These are phyloP conservation scores for Calocera cornea DNA, from an alignment of 768 basidiomycete genomes.

Conservation along the genomic window DNA sequence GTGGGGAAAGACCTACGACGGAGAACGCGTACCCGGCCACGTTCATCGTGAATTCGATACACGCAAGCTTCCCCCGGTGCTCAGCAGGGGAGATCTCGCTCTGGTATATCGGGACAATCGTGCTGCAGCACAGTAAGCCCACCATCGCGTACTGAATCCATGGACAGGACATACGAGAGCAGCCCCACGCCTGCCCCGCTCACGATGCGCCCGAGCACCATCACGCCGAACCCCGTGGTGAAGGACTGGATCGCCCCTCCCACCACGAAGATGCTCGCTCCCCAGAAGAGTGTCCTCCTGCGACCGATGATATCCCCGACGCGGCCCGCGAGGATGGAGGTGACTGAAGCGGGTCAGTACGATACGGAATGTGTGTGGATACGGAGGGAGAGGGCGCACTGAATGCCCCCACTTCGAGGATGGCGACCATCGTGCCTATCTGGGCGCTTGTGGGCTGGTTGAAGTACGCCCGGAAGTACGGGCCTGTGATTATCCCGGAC, in stretches of 20 bases:
- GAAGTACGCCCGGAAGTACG: conserved; percentile 72
- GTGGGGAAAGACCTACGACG: conserved; percentile 43
- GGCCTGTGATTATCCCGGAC: conserved; percentile 83
- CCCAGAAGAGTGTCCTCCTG: conserved; percentile 67
- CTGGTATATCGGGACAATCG: conserved; percentile 91
- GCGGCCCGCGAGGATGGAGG: conserved; percentile 77
- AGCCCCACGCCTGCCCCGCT: conserved; percentile 86
- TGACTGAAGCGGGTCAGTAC: conserved; percentile 39
- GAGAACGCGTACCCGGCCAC: conserved; percentile 81
- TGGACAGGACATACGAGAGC: conserved; percentile 62
- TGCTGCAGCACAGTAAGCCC: conserved; percentile 33
- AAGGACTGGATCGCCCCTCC: conserved; percentile 81
- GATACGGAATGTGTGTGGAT: conserved; percentile 3
- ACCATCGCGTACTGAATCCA: too few species aligned
- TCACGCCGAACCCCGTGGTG: conserved; percentile 59
- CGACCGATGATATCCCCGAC: conserved; percentile 79
- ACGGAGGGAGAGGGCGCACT: conserved; percentile 33
- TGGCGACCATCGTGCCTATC: conserved; percentile 91
- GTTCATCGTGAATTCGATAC: conserved; percentile 92
- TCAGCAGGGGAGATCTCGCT: conserved; percentile 90
- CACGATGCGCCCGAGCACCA: conserved; percentile 72
- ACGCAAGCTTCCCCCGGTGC: conserved; percentile 81
- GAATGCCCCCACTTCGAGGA: conserved; percentile 84
- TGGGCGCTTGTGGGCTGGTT: conserved; percentile 57
- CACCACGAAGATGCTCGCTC: conserved; percentile 70